These are phyloP conservation scores for Trypanosoma grayi DNA, from an alignment of 208 protist species.

Conservation along the genomic window DNA sequence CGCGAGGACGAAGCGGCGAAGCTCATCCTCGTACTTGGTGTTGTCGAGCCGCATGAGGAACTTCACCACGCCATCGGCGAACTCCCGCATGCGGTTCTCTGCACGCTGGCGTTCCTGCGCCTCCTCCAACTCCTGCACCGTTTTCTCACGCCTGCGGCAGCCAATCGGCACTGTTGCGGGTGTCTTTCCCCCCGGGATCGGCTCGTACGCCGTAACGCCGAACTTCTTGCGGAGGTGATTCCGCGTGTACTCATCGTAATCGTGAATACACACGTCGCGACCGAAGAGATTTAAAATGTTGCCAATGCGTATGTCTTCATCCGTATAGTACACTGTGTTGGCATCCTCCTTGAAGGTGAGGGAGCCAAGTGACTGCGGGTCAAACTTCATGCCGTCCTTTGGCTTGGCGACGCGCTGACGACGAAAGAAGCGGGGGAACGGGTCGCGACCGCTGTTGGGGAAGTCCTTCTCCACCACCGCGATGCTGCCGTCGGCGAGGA, in stretches of 20 bases:
- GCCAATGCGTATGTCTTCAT: constrained; percentile 93
- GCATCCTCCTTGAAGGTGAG: constrained; percentile 86
- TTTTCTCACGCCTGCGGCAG: constrained; percentile 81
- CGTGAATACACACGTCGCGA: constrained; percentile 85
- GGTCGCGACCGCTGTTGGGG: constrained; percentile 96
- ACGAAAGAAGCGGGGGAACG: constrained; percentile 95
- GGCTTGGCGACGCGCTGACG: constrained; percentile 83
- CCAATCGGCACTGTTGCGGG: constrained; percentile 66
- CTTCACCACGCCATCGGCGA: constrained; percentile 81
- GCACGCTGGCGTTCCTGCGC: constrained; percentile 55
- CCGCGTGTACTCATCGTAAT: constrained; percentile 94
- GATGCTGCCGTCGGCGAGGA: constrained; percentile 95
- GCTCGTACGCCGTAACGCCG: constrained; percentile 57
- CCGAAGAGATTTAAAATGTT: constrained; percentile 88
- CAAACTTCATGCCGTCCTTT: constrained; percentile 59
- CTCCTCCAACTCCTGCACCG: constrained; percentile 86
- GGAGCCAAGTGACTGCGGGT: constrained; percentile 91
- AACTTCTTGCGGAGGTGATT: constrained; percentile 78
- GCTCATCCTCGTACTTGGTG: constrained; percentile 70
- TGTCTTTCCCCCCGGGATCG: constrained; percentile 58
- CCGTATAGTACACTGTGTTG: constrained; percentile 94
- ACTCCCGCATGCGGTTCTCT: constrained; percentile 85
- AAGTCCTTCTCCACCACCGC: constrained; percentile 93
- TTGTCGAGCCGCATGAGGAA: constrained; percentile 90
- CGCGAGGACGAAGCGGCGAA: constrained; percentile 89